Base-by-base conservation (phyloP, 2,329 filamentous ascomycete species). In the Aureobasidium musti region DNA sequence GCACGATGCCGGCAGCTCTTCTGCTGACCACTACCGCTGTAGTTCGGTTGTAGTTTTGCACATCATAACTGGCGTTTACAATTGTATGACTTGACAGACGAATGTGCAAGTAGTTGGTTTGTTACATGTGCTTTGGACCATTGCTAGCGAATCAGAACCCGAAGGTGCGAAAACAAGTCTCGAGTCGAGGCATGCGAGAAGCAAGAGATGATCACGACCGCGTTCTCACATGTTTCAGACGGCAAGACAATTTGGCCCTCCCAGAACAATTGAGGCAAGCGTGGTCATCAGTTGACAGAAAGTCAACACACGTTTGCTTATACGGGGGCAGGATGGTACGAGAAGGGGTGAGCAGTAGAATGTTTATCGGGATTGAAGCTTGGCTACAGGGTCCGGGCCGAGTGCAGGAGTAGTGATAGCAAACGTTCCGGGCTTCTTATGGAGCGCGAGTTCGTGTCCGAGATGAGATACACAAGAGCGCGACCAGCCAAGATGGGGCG, bases 281-380 rank as follows among this genome's bases (percentile, higher is more conserved):
- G n/a, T n/a, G n/a, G n/a, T n/a, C n/a, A n/a, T n/a, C 2, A 23
- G 3, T 28, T 28, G 23, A 7, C 7, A 17, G 49, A 35, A 7
- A 11, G 11, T 13, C 10, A n/a, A 33, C 2, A 33, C 6, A n/a
- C 49, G 17, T 35, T 19, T 57, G 53, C 19, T 33, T 14, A 2
- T 7, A 28, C 5, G 19, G 11, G 28, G 3, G 8, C n/a, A 33
- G 37, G 14, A n/a, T n/a, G 19, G 39, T 37, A 45, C 45, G 17
- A 21, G 39, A 45, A 45, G 39, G 54, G 54, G 39, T 41, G 52
- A 41, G 53, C 35, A 41, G 33, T 56, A 37, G 30, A 33, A 56
- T 56, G 54, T 43, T 43, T 59, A 45, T 59, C 54, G 54, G 54
- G 26, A 43, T 37, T 28, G 39, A 33, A 43, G 39, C 33, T 37